Conservation (phyloP, 169 alveolate genomes). For the Nephromyces sp. region DNA sequence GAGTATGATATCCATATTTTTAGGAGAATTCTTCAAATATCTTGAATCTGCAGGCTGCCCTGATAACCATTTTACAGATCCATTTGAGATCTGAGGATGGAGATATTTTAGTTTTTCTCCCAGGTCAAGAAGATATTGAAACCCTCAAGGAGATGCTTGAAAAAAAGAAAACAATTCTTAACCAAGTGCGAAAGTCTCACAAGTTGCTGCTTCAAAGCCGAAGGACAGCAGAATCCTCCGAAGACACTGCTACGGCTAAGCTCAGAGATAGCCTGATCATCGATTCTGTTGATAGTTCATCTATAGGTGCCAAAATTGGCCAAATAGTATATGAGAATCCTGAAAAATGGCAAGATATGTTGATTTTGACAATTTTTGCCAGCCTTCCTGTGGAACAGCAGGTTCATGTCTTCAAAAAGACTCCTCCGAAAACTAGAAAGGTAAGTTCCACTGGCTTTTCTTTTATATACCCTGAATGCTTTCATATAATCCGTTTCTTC, state of each 20-base stretch:
- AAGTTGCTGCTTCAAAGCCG: no score
- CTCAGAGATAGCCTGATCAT: no score
- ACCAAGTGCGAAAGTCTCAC: no score
- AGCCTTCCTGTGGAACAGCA: slow-evolving; percentile 92
- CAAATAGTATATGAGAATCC: neutral
- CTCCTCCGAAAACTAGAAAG: slow-evolving; percentile 41
- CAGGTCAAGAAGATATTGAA: slow-evolving; percentile 99
- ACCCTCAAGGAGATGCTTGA: slow-evolving; percentile 63
- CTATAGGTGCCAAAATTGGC: neutral
- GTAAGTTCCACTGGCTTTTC: no score
- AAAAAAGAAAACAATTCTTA: neutral
- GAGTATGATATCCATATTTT: no score
- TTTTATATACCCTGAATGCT: no score
- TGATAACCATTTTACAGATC: slow-evolving; percentile 88
- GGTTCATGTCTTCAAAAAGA: slow-evolving; percentile 90
- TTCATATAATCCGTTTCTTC: no score
- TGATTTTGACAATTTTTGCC: slow-evolving; percentile 87
- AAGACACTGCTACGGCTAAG: no score
- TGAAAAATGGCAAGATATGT: neutral
- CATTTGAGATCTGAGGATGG: slow-evolving; percentile 94
- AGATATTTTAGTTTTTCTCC: slow-evolving; percentile 91
- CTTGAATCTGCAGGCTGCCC: slow-evolving; percentile 78
- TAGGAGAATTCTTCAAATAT: no score
- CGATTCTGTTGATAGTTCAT: no score
- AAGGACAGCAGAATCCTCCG: no score